phyloP scores from a whole-genome alignment of 306 rosid genomes.

The Prunus kanzakura region DNA sequence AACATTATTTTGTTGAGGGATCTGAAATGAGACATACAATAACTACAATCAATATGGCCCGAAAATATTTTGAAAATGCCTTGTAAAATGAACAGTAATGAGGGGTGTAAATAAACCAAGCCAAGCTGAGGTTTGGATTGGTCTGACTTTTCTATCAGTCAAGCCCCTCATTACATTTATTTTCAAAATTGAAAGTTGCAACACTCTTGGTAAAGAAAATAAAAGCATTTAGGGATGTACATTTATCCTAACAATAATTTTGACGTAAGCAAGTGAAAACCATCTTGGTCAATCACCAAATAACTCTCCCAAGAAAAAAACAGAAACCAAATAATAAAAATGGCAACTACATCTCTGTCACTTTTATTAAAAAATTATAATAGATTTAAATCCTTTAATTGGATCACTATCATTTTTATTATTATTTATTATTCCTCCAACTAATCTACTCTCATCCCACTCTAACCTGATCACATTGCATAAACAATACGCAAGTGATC shows the following conservation, averaged over 20 bases:
- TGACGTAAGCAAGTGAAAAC: not conserved
- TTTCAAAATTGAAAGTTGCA: not conserved
- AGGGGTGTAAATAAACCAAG: not conserved
- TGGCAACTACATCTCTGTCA: not conserved
- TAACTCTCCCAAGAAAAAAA: not conserved
- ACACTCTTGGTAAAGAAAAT: not conserved
- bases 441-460: too few species aligned
- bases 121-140: not conserved
- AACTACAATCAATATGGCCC: slow-evolving; percentile 5
- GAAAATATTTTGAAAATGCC: not conserved
- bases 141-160: not conserved
- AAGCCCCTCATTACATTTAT: not conserved
- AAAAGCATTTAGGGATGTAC: not conserved
- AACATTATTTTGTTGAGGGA: slow-evolving; percentile 27
- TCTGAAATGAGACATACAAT: slow-evolving; percentile 34
- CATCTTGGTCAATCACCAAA: not conserved
- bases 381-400: not conserved
- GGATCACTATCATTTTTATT: not conserved
- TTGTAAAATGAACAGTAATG: not conserved
- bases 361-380: not conserved
- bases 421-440: not conserved
- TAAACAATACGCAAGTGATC: not conserved
- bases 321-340: not conserved
- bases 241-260: not conserved
- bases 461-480: not conserved